phyloP scores from a whole-genome alignment of 257 asterid species.

The Nicotiana attenuata region DNA sequence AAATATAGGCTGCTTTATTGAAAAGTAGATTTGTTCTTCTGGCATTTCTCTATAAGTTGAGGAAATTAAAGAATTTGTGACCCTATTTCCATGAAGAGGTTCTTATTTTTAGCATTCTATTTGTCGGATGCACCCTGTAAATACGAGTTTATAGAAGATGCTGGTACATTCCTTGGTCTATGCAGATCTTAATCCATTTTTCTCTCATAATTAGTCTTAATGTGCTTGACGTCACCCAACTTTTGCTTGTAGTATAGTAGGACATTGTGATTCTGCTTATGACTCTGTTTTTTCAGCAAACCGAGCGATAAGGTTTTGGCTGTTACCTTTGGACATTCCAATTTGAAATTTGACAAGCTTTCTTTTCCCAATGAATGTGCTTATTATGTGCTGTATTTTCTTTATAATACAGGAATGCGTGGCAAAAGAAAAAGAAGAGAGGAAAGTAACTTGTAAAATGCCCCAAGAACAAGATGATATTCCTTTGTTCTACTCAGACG shows the following conservation, averaged over 20 bases:
- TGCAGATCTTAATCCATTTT: neutral
- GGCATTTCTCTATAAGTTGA: neutral
- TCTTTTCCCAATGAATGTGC: neutral
- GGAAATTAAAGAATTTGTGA: neutral
- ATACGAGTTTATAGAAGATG: neutral
- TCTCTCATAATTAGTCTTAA: neutral
- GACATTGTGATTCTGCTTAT: neutral
- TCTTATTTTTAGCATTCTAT: neutral
- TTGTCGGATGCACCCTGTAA: neutral
- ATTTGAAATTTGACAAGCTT: neutral
- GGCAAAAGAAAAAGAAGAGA: conserved; percentile 71
- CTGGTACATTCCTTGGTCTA: neutral
- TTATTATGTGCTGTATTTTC: neutral
- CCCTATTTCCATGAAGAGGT: neutral
- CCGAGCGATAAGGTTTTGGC: neutral
- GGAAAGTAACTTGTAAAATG: conserved; percentile 18
- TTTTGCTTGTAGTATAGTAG: neutral
- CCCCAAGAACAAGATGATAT: conserved; percentile 54
- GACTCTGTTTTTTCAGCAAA: neutral
- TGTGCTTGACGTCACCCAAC: neutral
- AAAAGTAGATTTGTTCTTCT: neutral
- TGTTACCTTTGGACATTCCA: neutral
- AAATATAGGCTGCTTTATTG: neutral
- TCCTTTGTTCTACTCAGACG: conserved; percentile 79
- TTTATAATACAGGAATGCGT: conserved; percentile 41